Base-by-base conservation (phyloP, 805 yeast genomes). In the Ogataea ramenticola region DNA sequence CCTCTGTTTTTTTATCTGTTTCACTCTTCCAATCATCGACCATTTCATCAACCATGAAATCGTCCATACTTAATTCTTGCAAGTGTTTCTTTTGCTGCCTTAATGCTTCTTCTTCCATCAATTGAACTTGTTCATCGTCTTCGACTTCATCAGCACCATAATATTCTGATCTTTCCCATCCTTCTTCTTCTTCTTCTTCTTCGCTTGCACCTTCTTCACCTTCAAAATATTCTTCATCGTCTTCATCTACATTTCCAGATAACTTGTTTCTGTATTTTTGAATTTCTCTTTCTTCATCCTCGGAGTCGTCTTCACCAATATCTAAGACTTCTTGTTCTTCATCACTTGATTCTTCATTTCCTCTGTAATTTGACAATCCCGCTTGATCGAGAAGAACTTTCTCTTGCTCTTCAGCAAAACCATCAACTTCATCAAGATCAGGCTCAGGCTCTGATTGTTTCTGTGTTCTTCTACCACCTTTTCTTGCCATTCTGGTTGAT, bases 81-180 rank as follows among this genome's bases (percentile, higher is more conserved):
- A 87, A 65, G 60, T 89, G 89, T 52, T 77, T 74, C 67, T 84
- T 85, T 65, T 90, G 97, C 52, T 87, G 80, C 57, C 88, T 79
- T 40, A 86, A 57, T 0, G 98, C 98, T 64, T 93, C 97, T 53
- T 79, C 80, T 46, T 91, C 93, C 65, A 89, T 81, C 49, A 77
- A 80, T 49, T 78, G 80, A 5, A 87, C 85, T 29, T 79, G 81
- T 43, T 80, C 95, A 29, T 82, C 91, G 50, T 86, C 95, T 61
- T 72, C 86, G 51, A 66, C 73, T 16, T 73, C 77, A 48, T 78
- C 84, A n/a, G 77, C 82, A 37, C 82, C 83, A 54, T 79, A 79
- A 51, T 76, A 77, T 51, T 62, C 77, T 66, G 60, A 73, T 47
- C 69, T 64, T n/a, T 71, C 65, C 72, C 74, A 67, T 21, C 63